Evolutionary conservation across 345 rosid genomes (phyloP).

Genomic region (sweet orange (Citrus sinensis)): DVS_A1.0 CM039163.1:1190001-1190500

Average conservation of each 20-base stretch:
- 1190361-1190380: constrained; percentile 94
- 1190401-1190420: constrained; percentile 97
- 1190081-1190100: not conserved
- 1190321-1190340: constrained; percentile 89
- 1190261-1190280: constrained; percentile 67
- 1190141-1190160: not conserved
- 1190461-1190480: constrained; percentile 81
- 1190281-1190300: constrained; percentile 70
- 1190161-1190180: constrained; percentile 21
- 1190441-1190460: constrained; percentile 97
- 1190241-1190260: constrained; percentile 36
- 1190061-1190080: constrained; percentile 3
- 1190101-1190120: not conserved
- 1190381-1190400: constrained; percentile 87
- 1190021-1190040: not conserved
- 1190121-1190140: not conserved
- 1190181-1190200: constrained; percentile 19
- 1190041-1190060: not conserved
- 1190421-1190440: constrained; percentile 94
- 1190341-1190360: constrained; percentile 97
- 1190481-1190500: constrained; percentile 83
- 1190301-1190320: constrained; percentile 83
- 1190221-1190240: constrained; percentile 45
- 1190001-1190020: too few species aligned
- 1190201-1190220: constrained; percentile 55